phyloP scores from a whole-genome alignment of 2,329 filamentous ascomycete genomes.

The Pseudogymnoascus sp. region DNA sequence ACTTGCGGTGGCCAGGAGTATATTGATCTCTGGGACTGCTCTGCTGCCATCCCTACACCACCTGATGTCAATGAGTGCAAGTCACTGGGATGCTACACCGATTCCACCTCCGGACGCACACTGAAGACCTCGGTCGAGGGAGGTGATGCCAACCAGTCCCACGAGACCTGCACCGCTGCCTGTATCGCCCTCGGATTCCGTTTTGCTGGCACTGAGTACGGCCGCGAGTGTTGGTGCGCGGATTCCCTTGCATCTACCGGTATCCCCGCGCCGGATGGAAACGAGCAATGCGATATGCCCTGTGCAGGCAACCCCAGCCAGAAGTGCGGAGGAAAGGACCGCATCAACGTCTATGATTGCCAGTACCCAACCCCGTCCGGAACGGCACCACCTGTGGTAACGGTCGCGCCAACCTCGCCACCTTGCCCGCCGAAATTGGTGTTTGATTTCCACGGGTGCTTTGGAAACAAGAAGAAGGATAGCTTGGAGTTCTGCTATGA shows the following conservation, averaged over 20 bases:
- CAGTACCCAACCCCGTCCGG: background rate
- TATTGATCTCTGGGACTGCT: conserved; percentile 12
- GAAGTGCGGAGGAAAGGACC: conserved; percentile 15
- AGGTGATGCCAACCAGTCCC: background rate
- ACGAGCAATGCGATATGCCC: conserved; percentile 15
- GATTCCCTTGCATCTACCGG: conserved; percentile 10
- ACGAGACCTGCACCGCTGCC: background rate
- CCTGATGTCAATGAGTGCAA: background rate
- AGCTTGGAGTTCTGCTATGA: background rate
- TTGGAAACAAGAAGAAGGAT: background rate
- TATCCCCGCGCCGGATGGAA: conserved; percentile 15
- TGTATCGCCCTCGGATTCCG: conserved; percentile 2
- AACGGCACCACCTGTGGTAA: background rate
- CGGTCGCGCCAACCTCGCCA: background rate
- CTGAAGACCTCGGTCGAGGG: background rate
- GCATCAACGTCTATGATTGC: conserved; percentile 12
- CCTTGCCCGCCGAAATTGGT: background rate
- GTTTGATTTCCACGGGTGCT: background rate
- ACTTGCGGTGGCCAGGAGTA: conserved; percentile 16
- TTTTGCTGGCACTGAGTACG: background rate
- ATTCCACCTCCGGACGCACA: background rate
- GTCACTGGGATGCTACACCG: background rate
- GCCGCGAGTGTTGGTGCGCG: background rate
- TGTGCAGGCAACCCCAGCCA: conserved; percentile 14
- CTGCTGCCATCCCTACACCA: background rate